phyloP scores from a whole-genome alignment of 2,329 filamentous ascomycete genomes.

The Ophiosphaerella narmari region DNA sequence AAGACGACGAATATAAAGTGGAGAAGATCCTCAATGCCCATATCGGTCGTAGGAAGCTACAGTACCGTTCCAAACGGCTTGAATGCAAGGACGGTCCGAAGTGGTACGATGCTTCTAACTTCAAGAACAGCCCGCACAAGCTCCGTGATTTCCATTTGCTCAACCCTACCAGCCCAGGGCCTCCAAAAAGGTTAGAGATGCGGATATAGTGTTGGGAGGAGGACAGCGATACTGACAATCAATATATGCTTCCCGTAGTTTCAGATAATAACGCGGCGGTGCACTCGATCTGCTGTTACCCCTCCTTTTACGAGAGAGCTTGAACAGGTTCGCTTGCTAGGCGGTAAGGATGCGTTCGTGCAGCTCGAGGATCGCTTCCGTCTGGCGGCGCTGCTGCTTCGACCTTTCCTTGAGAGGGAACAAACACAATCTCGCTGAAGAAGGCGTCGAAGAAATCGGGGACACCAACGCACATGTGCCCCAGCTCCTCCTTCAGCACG shows the following conservation, averaged over 20 bases:
- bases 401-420: slow-evolving; percentile 16
- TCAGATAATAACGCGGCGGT: slow-evolving; percentile 48
- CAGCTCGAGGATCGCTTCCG: no score
- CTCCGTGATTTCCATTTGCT: slow-evolving; percentile 10
- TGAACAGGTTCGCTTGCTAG: neutral
- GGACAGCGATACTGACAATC: slow-evolving; percentile 14
- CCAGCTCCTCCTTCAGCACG: no score
- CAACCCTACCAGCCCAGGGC: slow-evolving; percentile 10
- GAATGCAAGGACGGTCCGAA: slow-evolving; percentile 6
- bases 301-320: slow-evolving; percentile 13
- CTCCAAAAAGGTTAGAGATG: slow-evolving; percentile 10
- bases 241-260: slow-evolving; percentile 51
- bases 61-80: slow-evolving; percentile 12
- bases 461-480: no score
- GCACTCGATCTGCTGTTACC: slow-evolving; percentile 40
- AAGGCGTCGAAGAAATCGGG: no score
- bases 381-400: slow-evolving; percentile 4
- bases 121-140: slow-evolving; percentile 11
- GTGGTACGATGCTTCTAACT: slow-evolving; percentile 13
- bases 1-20: slow-evolving; percentile 9
- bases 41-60: slow-evolving; percentile 4
- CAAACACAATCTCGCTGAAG: neutral
- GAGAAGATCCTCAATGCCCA: slow-evolving; percentile 8
- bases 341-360: no score
- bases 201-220: slow-evolving; percentile 17